These are phyloP conservation scores for Inonotus obliquus DNA, from an alignment of 1,284 basidiomycete species.

Conservation along the genomic window DNA sequence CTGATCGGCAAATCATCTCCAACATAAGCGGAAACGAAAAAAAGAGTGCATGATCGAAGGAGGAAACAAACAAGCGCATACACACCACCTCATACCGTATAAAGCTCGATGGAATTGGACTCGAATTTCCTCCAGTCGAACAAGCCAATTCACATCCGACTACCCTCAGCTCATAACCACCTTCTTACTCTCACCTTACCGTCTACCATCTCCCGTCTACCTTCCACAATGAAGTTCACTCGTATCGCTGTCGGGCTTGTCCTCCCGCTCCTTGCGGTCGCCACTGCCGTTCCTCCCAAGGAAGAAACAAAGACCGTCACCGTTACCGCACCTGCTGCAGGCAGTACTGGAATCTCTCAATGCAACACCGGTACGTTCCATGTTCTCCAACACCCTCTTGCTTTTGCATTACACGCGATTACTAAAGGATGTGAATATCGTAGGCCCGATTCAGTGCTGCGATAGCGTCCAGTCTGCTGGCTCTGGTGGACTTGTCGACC, in stretches of 20 bases:
- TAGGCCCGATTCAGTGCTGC: slow-evolving; percentile 30
- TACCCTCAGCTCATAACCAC: not conserved
- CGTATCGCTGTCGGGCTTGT: slow-evolving; percentile 2
- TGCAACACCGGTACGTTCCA: slow-evolving; percentile 6
- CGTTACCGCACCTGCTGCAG: slow-evolving; percentile 27
- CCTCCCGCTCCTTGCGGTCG: slow-evolving; percentile 17
- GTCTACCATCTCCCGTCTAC: too few relatives aligned
- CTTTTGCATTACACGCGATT: too few relatives aligned
- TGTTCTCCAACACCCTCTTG: not conserved
- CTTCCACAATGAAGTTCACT: slow-evolving; percentile 15
- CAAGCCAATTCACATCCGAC: not conserved
- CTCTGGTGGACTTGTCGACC: slow-evolving; percentile 14
- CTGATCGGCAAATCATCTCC: not conserved
- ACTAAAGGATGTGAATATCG: slow-evolving; percentile 26
- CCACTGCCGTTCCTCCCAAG: slow-evolving; percentile 3
- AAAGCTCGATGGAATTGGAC: not conserved
- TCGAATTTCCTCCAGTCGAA: slow-evolving; percentile 1
- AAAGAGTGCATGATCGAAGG: not conserved
- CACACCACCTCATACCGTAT: not conserved
- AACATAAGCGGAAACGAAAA: not conserved
- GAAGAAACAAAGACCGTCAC: slow-evolving; percentile 15
- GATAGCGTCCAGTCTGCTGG: slow-evolving; percentile 26
- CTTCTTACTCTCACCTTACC: not conserved
- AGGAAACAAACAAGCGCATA: not conserved
- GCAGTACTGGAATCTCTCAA: slow-evolving; percentile 21